Evolutionary conservation across 768 basidiomycete genomes (phyloP).

Genomic region (Boletales sp.): DNA sequence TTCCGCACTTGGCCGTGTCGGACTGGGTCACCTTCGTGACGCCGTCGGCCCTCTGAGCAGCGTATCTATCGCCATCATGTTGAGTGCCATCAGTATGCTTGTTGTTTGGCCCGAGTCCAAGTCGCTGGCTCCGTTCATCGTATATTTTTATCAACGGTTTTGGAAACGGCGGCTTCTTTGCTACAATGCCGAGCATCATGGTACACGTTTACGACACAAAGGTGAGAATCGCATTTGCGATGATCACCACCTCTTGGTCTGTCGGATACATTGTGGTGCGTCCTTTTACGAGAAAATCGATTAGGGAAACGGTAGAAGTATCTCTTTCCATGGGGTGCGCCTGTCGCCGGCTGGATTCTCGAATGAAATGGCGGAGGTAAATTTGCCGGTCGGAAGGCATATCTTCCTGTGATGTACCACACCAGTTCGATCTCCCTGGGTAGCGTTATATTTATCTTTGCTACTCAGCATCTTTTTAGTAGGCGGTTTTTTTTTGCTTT

Average conservation of each 20-base stretch:
- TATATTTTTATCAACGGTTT: slow-evolving; percentile 26
- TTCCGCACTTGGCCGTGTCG: slow-evolving; percentile 32
- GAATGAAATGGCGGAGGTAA: slow-evolving; percentile 21
- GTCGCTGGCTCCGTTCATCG: slow-evolving; percentile 20
- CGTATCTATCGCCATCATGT: slow-evolving; percentile 23
- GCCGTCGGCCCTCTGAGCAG: slow-evolving; percentile 28
- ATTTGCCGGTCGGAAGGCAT: slow-evolving; percentile 17
- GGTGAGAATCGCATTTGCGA: slow-evolving; percentile 31
- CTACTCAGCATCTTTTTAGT: slow-evolving; percentile 7
- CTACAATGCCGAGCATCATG: slow-evolving; percentile 31
- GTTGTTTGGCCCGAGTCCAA: slow-evolving; percentile 28
- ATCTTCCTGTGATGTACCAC: slow-evolving; percentile 31
- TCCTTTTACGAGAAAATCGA: neutral
- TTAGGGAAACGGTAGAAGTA: neutral
- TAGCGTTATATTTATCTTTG: slow-evolving; percentile 17
- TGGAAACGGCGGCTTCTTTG: slow-evolving; percentile 32
- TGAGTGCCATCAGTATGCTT: slow-evolving; percentile 29
- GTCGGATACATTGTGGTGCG: slow-evolving; percentile 27
- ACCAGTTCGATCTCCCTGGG: slow-evolving; percentile 25
- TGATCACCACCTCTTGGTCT: slow-evolving; percentile 31
- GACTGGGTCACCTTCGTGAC: slow-evolving; percentile 28
- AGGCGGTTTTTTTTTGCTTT: slow-evolving; percentile 12
- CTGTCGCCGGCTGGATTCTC: slow-evolving; percentile 28
- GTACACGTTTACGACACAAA: slow-evolving; percentile 29
- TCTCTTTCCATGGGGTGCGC: slow-evolving; percentile 21